A percentile compares a stretch with the other conserved stretches of the same genome.
Conservation (phyloP, 2,329 filamentous ascomycete genomes). For the Ophiosphaerella narmari region DNA sequence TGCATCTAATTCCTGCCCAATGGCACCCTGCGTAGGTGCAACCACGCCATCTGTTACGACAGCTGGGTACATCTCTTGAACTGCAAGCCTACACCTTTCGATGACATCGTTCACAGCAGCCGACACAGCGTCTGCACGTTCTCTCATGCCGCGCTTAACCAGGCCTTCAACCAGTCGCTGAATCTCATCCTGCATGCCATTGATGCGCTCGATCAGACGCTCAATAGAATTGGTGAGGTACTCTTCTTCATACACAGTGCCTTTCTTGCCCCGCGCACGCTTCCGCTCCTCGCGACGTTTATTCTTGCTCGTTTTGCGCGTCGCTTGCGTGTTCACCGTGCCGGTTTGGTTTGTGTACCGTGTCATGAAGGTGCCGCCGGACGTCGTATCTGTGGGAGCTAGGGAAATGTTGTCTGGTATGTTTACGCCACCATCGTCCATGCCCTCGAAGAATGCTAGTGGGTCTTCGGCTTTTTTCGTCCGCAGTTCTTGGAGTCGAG, state of each 20-base stretch:
- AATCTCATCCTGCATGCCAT: conserved; percentile 72
- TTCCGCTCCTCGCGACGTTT: conserved; percentile 91
- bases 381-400: conserved; percentile 82
- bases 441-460: conserved; percentile 82
- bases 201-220: conserved; percentile 81
- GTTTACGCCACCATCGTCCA: conserved; percentile 56
- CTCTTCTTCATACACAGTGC: conserved; percentile 96
- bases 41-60: conserved; percentile 1
- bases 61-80: conserved; percentile 58
- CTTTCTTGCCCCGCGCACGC: conserved; percentile 90
- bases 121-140: conserved; percentile 80
- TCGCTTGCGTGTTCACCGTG: conserved; percentile 73
- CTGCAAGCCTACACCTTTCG: conserved; percentile 67
- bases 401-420: conserved; percentile 92
- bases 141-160: conserved; percentile 80
- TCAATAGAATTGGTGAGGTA: conserved; percentile 89
- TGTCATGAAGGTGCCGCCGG: conserved; percentile 83
- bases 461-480: conserved; percentile 82
- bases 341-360: conserved; percentile 81
- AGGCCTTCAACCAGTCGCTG: conserved; percentile 76
- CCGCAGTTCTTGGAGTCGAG: conserved; percentile 81
- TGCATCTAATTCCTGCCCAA: conserved; percentile 23
- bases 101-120: conserved; percentile 74
- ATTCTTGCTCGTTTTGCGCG: conserved; percentile 84
- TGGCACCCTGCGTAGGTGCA: conserved; percentile 1